These are phyloP conservation scores for Xylaria acuta DNA, from an alignment of 495 filamentous ascomycete genomes.

Conservation along the genomic window DNA sequence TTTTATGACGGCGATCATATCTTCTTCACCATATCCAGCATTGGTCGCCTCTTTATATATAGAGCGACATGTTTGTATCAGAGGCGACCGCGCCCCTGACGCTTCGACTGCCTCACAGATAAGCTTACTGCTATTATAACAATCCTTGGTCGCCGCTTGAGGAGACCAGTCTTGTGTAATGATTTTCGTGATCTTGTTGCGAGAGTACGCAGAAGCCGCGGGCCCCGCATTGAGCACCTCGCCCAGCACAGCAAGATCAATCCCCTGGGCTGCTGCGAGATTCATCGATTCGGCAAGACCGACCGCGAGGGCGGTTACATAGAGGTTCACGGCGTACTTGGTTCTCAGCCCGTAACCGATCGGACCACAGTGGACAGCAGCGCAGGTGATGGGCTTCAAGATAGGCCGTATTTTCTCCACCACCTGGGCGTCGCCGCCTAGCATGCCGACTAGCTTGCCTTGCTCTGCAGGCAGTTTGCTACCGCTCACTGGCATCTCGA, in stretches of 20 bases:
- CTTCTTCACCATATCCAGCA: slow-evolving; percentile 10
- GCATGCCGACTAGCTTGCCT: slow-evolving; percentile 27
- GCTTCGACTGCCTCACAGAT: slow-evolving; percentile 22
- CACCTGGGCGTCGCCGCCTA: slow-evolving; percentile 22
- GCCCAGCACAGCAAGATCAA: slow-evolving; percentile 21
- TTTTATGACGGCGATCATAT: slow-evolving; percentile 21
- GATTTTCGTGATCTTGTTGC: slow-evolving; percentile 23
- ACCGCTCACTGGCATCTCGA: slow-evolving; percentile 30
- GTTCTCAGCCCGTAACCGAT: slow-evolving; percentile 21
- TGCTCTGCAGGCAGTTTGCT: slow-evolving; percentile 28
- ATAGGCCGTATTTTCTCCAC: neutral
- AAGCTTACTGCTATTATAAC: slow-evolving; percentile 28
- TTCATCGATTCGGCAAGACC: slow-evolving; percentile 29
- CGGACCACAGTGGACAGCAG: slow-evolving; percentile 27
- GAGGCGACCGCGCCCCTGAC: slow-evolving; percentile 14
- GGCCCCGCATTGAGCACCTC: slow-evolving; percentile 27
- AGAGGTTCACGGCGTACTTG: slow-evolving; percentile 28
- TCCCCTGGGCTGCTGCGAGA: slow-evolving; percentile 18
- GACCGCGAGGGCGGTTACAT: slow-evolving; percentile 23
- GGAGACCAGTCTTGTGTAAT: slow-evolving; percentile 20
- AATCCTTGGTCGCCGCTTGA: slow-evolving; percentile 26
- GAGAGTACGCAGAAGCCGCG: slow-evolving; percentile 22
- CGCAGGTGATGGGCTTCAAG: slow-evolving; percentile 21
- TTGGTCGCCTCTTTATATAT: slow-evolving; percentile 16
- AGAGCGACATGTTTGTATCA: slow-evolving; percentile 22